Evolutionary conservation across 2,329 filamentous ascomycete species (phyloP).

Genomic region (Hypoxylon sp.): DNA sequence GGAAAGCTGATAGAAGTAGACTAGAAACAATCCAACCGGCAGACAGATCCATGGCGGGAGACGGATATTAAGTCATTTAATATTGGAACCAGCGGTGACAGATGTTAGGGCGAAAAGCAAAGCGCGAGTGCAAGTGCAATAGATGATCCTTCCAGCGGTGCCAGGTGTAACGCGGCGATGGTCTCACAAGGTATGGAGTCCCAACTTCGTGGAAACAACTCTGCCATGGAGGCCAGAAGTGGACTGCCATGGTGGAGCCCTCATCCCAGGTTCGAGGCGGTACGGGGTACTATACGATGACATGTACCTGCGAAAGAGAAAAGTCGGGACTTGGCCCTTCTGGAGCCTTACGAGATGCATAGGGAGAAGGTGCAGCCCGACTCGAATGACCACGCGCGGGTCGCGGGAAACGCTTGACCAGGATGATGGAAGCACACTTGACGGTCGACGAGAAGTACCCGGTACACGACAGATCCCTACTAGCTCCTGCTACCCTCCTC

Average conservation of each 20-base stretch:
- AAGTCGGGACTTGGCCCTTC: conserved; percentile 41
- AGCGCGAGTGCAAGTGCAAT: conserved; percentile 48
- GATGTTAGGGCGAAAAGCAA: conserved; percentile 50
- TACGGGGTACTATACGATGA: conserved; percentile 43
- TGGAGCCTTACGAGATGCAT: conserved; percentile 49
- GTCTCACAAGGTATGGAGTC: conserved; percentile 51
- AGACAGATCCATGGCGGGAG: conserved; percentile 47
- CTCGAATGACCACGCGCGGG: conserved; percentile 46
- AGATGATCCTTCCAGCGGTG: conserved; percentile 50
- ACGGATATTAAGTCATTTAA: conserved; percentile 54
- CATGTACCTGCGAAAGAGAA: conserved; percentile 48
- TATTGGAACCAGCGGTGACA: conserved; percentile 53
- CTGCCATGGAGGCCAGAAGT: conserved; percentile 48
- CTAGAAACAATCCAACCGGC: conserved; percentile 39
- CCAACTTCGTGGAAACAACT: conserved; percentile 49
- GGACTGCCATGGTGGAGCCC: conserved; percentile 46
- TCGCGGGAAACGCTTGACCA: conserved; percentile 42
- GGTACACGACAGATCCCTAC: conserved; percentile 39
- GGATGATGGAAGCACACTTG: conserved; percentile 25
- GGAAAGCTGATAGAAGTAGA: conserved; percentile 40
- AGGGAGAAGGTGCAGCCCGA: conserved; percentile 38
- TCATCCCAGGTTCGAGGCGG: conserved; percentile 42
- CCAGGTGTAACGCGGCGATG: conserved; percentile 52
- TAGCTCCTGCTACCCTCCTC: conserved; percentile 38
- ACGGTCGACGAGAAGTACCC: conserved; percentile 36